Base-by-base conservation (phyloP, 2,329 filamentous ascomycete genomes). In the Trichoderma sp. region DNA sequence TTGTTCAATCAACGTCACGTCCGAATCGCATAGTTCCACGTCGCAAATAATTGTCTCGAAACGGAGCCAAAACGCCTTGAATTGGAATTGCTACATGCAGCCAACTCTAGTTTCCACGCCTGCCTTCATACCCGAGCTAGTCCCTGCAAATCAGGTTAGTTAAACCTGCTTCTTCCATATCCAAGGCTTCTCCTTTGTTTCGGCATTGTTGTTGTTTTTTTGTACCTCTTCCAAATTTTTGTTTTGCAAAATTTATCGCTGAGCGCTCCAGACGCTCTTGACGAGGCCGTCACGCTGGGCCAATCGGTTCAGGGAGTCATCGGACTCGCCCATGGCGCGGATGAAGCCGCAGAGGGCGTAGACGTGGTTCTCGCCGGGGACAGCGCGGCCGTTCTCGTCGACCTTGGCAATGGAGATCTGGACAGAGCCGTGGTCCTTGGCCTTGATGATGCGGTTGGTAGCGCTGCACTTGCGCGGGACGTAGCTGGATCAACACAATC, bases 381-480 rank as follows among this genome's bases (percentile, higher is more conserved):
- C 82, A 78, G 95, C 94, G 81, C 95, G 93, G 84, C 96, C 96
- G 88, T 95, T 97, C 92, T 99, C 96, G 86, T 98, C 95, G 81
- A 99, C 96, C 89, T 98, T 98, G 86, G 92, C 95, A 83, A 99
- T 89, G 80, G 92, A 93, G 86, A 99, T 94, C 87, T 99, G 96
- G 80, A 98, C 96, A 76, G 93, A 97, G 81, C 94, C 95, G 90
- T 99, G 96, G 88, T 99, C 96, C 89, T 98, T 98, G 89, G 96
- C 94, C 90, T 98, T 98, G 92, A 99, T 98, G 90, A 98, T 98
- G 88, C 96, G 94, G 93, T 97, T 97, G 86, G 95, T 97, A 81
- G 95, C 95, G 86, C 90, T 94, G 93, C 95, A 98, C 90, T 98
- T 98, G 90, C 95, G 94, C 84, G 94, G 94, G 89, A 97, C 93